phyloP scores from a whole-genome alignment of 768 basidiomycete species.

The Psilocybe azurescens region DNA sequence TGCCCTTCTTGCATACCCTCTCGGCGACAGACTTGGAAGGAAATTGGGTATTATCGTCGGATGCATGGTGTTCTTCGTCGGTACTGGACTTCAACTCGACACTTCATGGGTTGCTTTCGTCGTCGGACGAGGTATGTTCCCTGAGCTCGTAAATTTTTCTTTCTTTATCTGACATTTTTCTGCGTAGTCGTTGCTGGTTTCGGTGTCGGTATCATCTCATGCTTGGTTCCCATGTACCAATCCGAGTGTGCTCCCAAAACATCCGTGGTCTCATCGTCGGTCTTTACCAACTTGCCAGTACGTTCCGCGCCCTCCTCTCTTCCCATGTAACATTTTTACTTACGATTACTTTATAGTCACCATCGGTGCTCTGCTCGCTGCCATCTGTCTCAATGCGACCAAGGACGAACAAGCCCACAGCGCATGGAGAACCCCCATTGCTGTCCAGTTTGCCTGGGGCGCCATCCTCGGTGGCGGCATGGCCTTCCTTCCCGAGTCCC shows the following conservation, averaged over 20 bases:
- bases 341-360: conserved; percentile 40
- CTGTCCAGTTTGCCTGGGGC: conserved; percentile 83
- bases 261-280: conserved; percentile 73
- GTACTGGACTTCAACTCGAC: conserved; percentile 66
- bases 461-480: conserved; percentile 73
- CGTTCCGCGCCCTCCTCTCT: background rate
- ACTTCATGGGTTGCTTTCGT: conserved; percentile 29
- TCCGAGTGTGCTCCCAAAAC: conserved; percentile 63
- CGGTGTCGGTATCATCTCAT: conserved; percentile 61
- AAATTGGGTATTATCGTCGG: conserved; percentile 61
- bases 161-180: background rate
- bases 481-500: conserved; percentile 36
- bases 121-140: conserved; percentile 44
- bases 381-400: conserved; percentile 70
- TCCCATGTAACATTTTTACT: background rate
- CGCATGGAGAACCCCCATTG: conserved; percentile 62
- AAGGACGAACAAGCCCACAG: conserved; percentile 55
- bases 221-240: conserved; percentile 52
- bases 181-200: conserved; percentile 5
- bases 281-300: conserved; percentile 64
- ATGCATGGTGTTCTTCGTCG: conserved; percentile 61
- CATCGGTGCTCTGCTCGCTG: conserved; percentile 72
- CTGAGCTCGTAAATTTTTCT: conserved; percentile 47
- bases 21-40: conserved; percentile 50
- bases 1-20: conserved; percentile 47